Percentiles rank a stretch among this genome's conserved stretches.
These are phyloP conservation scores for Kodamaea nitidulidarum DNA, from an alignment of 805 yeast species.

Conservation along the genomic window DNA sequence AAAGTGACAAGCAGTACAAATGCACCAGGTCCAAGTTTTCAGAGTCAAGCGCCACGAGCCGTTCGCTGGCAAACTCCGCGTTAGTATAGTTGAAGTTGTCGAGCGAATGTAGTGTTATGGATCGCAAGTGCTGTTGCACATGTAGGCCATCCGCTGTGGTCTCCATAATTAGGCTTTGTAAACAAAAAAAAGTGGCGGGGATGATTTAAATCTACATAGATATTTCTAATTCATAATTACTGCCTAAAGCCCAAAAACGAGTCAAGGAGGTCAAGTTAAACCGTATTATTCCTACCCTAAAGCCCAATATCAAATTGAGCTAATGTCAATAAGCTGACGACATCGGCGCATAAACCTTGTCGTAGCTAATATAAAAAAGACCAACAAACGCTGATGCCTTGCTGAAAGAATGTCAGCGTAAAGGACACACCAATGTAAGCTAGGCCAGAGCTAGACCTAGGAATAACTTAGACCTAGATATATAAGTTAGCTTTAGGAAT, in stretches of 20 bases:
- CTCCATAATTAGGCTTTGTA: constrained; percentile 2
- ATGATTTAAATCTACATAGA: background rate
- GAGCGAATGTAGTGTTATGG: constrained; percentile 62
- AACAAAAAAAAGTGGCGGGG: constrained; percentile 1
- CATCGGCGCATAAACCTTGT: too few relatives aligned
- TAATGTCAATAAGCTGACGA: too few relatives aligned
- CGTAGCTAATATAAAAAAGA: too few relatives aligned
- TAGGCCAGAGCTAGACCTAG: too few relatives aligned
- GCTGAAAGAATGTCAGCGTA: too few relatives aligned
- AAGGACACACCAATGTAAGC: too few relatives aligned
- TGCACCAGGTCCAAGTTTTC: constrained; percentile 58
- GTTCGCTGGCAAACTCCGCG: constrained; percentile 85
- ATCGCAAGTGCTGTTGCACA: constrained; percentile 45
- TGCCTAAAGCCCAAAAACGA: too few relatives aligned
- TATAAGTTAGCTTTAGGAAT: too few relatives aligned
- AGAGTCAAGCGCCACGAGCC: constrained; percentile 63
- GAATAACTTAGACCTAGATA: too few relatives aligned
- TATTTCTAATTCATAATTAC: too few relatives aligned
- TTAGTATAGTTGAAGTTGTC: constrained; percentile 66
- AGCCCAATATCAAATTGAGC: constrained; percentile 3
- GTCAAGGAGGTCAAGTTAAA: too few relatives aligned
- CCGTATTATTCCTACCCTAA: background rate
- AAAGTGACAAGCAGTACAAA: constrained; percentile 65
- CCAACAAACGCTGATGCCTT: too few relatives aligned
- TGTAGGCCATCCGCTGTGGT: constrained; percentile 15